Percentiles rank a stretch among this genome's conserved stretches.
Evolutionary conservation across 305 asterid genomes (phyloP).

Genomic region (Plantago lanceolata): DNA sequence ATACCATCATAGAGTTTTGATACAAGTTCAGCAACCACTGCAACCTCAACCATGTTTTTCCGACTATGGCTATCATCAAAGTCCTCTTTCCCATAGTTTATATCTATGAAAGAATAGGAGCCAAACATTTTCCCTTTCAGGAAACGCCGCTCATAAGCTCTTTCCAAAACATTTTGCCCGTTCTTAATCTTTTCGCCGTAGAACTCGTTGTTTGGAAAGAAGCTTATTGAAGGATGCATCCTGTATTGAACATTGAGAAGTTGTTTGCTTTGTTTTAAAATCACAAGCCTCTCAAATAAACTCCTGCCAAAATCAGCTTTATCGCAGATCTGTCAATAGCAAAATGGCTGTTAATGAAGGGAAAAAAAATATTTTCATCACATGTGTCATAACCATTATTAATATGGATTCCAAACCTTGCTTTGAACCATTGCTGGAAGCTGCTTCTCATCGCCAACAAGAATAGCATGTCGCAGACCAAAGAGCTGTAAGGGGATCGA

Average conservation of each 20-base stretch:
- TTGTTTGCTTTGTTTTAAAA: constrained; percentile 48
- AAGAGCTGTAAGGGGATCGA: constrained; percentile 55
- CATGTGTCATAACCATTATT: not conserved
- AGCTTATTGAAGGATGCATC: constrained; percentile 78
- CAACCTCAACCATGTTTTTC: constrained; percentile 55
- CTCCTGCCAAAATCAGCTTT: constrained; percentile 63
- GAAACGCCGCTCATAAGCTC: constrained; percentile 33
- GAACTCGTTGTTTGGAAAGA: constrained; percentile 58
- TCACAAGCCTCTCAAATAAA: constrained; percentile 61
- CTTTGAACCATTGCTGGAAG: constrained; percentile 77
- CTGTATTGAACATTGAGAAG: constrained; percentile 66
- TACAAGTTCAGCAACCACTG: constrained; percentile 44
- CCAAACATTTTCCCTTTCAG: constrained; percentile 42
- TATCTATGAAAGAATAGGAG: constrained; percentile 60
- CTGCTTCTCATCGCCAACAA: constrained; percentile 74
- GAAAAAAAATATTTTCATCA: not conserved
- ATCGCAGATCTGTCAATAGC: constrained; percentile 45
- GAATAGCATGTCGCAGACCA: constrained; percentile 60
- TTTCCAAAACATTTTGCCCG: constrained; percentile 42
- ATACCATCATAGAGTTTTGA: constrained; percentile 52
- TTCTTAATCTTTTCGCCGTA: constrained; percentile 42
- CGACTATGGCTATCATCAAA: constrained; percentile 42
- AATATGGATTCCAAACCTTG: constrained; percentile 40
- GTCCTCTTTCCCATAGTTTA: constrained; percentile 48
- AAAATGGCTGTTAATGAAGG: not conserved